Percentiles rank a stretch among this genome's conserved stretches.
Conservation (phyloP, 345 rosid species). For the Barbarea vulgaris region DNA sequence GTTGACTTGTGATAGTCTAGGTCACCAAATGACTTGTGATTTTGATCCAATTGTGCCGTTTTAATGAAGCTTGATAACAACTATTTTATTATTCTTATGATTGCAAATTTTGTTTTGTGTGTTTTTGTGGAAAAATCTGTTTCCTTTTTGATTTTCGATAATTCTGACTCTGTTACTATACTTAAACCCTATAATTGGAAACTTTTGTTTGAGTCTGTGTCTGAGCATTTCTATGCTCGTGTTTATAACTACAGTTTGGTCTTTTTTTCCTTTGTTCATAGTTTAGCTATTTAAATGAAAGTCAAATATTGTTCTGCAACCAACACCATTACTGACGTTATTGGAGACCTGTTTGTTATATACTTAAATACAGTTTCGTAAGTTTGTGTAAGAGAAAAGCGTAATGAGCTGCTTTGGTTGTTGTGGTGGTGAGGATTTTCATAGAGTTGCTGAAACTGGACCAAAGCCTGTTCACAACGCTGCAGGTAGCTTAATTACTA, state of each 20-base stretch:
- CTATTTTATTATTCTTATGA: background rate
- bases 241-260: background rate
- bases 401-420: constrained; percentile 75
- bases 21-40: constrained; percentile 10
- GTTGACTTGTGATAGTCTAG: constrained; percentile 39
- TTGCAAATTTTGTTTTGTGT: background rate
- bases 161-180: constrained; percentile 18
- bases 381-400: constrained; percentile 34
- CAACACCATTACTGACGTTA: background rate
- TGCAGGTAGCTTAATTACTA: constrained; percentile 40
- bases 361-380: background rate
- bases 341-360: background rate
- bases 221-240: constrained; percentile 11
- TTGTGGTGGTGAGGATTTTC: constrained; percentile 59
- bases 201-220: background rate
- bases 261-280: background rate
- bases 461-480: constrained; percentile 49
- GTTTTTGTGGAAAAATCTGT: background rate
- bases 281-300: background rate
- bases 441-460: constrained; percentile 57
- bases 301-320: constrained; percentile 1
- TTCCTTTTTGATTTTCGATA: constrained; percentile 4
- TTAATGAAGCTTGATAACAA: background rate
- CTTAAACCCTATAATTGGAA: constrained; percentile 35
- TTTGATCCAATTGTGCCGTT: background rate